Conservation (phyloP, 163 green algal genomes). For the Trebouxiophyceae sp. region DNA sequence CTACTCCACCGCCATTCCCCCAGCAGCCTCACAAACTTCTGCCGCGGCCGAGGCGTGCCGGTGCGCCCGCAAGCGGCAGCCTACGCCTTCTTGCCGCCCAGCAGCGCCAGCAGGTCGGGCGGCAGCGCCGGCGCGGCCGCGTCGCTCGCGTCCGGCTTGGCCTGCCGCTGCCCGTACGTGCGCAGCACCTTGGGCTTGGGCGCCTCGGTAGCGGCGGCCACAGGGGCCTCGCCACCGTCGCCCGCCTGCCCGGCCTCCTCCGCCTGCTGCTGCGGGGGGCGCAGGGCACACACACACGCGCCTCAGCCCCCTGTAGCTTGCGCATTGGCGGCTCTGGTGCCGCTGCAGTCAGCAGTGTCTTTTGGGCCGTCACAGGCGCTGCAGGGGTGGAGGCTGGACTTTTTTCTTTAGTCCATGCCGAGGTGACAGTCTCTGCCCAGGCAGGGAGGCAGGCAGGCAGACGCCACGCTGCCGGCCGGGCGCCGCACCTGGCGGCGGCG, state of each 20-base stretch:
- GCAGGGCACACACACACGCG: neutral
- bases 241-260: neutral
- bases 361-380: no score
- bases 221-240: neutral
- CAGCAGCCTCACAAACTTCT: no score
- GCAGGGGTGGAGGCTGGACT: no score
- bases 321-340: neutral
- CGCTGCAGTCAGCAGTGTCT: neutral
- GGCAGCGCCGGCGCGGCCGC: constrained; percentile 7
- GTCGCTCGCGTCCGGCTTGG: constrained; percentile 47
- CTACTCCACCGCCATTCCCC: no score
- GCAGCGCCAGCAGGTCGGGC: constrained; percentile 14
- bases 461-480: no score
- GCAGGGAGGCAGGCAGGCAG: no score
- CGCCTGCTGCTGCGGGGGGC: neutral
- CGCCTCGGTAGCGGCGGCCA: neutral
- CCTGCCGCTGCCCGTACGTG: constrained; percentile 46
- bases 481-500: neutral
- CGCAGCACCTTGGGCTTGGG: constrained; percentile 12
- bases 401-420: no score
- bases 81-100: constrained; percentile 14
- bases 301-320: neutral
- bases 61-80: no score
- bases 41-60: no score
- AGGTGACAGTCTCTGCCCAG: no score